Base-by-base conservation (phyloP, 2,329 filamentous ascomycete species). In the Endocalyx cinctus region DNA sequence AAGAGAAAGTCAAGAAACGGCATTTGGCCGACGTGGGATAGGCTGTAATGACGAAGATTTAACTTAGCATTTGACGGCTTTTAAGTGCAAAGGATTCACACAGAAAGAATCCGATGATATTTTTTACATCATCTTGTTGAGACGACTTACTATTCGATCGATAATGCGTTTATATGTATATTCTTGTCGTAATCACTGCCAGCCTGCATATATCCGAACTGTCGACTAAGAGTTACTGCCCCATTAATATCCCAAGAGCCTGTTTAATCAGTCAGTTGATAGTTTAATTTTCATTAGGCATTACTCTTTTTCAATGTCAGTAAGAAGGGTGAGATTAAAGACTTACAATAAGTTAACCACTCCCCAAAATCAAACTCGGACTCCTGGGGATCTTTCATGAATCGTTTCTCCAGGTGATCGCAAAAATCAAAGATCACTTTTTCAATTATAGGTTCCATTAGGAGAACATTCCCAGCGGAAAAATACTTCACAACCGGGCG, bases 181-280 rank as follows among this genome's bases (percentile, higher is more conserved):
- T 56, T 62, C 6, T 53, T 53, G 16, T 58, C 55, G 33, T 63
- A 46, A 37, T 70, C 66, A 3, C 43, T 35, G 2, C 57, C 52
- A 6, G 52, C 43, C 16, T 65, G 46, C 31, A 68, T 48, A 41
- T 66, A 69, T 3, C 65, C 63, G 32, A 66, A 63, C 32, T 55
- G 54, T 8, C 52, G 50, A 14, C 63, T 58, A 28, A 66, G 68
- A 15, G 55, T 59, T 14, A 65, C 40, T 18, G 58, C 55, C 13
- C 64, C 61, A 13, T 66, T 52, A n/a, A 65, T 55, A 34, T 69
- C 64, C 52, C 62, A 67, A 4, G 63, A 37, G 13, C 39, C 53
- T 55, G 18, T 15, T 19, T 7, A 17, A 18, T n/a, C n/a, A n/a
- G n/a, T n/a, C n/a, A n/a, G n/a, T n/a, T n/a, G n/a, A n/a, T n/a